Evolutionary conservation across 2,329 filamentous ascomycete genomes (phyloP).

Genomic region (Ophiostoma tasmaniense): DNA sequence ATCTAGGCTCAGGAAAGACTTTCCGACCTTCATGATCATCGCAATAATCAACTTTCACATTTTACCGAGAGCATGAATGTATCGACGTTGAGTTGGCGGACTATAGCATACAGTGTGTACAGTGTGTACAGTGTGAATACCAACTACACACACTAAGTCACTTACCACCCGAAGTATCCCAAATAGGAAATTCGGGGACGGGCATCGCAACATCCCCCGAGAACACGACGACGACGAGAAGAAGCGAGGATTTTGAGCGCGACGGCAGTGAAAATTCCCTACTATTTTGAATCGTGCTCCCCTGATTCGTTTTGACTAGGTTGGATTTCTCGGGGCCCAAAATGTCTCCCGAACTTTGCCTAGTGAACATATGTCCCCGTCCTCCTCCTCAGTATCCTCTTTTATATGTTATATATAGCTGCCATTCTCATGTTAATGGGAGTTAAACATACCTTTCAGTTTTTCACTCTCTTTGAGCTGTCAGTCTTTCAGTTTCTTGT

Average conservation of each 20-base stretch:
- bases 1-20: background rate
- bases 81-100: background rate
- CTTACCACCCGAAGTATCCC: background rate
- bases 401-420: background rate
- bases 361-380: background rate
- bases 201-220: background rate
- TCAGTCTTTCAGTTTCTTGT: background rate
- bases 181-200: conserved; percentile 5
- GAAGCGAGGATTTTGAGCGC: background rate
- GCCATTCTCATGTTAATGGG: background rate
- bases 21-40: background rate
- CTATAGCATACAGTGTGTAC: background rate
- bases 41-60: background rate
- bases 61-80: background rate
- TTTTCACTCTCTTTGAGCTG: background rate
- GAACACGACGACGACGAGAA: conserved; percentile 26
- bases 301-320: background rate
- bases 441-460: background rate
- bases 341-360: background rate
- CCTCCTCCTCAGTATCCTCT: background rate
- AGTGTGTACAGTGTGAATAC: background rate
- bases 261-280: background rate
- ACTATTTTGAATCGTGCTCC: background rate
- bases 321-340: background rate
- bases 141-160: background rate